Base-by-base conservation (phyloP, 306 rosid species). In the Psophocarpus tetragonolobus region DNA sequence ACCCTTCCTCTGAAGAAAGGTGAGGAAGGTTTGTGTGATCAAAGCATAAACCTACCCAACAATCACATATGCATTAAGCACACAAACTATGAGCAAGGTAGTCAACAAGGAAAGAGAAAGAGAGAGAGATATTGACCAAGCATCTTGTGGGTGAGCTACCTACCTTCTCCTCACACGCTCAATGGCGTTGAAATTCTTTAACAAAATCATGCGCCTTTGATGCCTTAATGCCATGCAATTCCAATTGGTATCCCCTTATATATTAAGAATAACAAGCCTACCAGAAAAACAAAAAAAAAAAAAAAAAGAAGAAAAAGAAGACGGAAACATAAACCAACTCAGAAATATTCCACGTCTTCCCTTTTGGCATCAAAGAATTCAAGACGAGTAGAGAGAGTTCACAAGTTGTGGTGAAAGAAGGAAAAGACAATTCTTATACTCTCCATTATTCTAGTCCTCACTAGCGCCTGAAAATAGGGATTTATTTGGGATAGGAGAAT, bases 111-210 rank as follows among this genome's bases (percentile, higher is more conserved):
- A 71, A 80, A 82, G 84, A 78, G 85, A 82, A n/a, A 51, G 84
- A 74, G 75, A 64, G 73, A 70, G 83, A 67, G 87, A 88, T 36
- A 88, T 92, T 95, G 98, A 95, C 98, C 97, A 58, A 84, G 99
- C 85, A 87, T 91, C 92, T 86, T 88, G 90, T 81, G 99, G 92
- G 99, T 95, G 99, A 92, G 92, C 91, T 85, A 92, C 97, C 99
- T 51, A 89, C 97, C 89, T 56, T 86, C 64, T 70, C 61, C 91
- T 45, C 96, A 92, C 98, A 90, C 97, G 91, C 97, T 82, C 93
- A 74, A 84, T 51, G 86, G 97, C 94, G 99, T 95, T 95, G 99
- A 91, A 60, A 95, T 91, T 89, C 85, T 95, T 95, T 92, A 92
- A 89, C 90, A 65, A 62, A 84, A 79, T 92, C 99, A 92, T 88